phyloP scores from a whole-genome alignment of 495 filamentous ascomycete genomes.

The Penicillium fimorum region DNA sequence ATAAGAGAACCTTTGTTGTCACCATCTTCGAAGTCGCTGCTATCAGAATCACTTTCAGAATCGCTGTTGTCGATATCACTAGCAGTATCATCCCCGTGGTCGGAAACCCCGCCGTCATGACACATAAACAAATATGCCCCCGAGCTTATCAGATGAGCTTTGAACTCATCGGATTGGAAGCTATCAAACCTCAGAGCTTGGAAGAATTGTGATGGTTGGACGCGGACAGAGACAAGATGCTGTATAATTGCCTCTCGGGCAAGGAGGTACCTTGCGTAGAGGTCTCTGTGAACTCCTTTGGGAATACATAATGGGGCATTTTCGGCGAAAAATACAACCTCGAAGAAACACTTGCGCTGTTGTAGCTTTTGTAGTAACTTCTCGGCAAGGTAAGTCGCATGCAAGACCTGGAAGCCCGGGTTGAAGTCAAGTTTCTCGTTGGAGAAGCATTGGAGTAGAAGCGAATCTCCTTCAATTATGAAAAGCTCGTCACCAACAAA shows the following conservation, averaged over 20 bases:
- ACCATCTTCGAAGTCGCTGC: background rate
- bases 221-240: conserved; percentile 49
- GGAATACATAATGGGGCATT: conserved; percentile 20
- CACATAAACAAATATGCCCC: conserved; percentile 68
- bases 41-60: background rate
- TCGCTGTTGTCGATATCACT: background rate
- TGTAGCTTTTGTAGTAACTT: conserved; percentile 57
- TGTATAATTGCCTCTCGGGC: conserved; percentile 60
- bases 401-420: conserved; percentile 69
- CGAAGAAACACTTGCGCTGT: conserved; percentile 63
- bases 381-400: conserved; percentile 68
- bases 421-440: conserved; percentile 60
- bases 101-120: conserved; percentile 52
- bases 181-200: conserved; percentile 40
- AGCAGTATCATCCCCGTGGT: conserved; percentile 1
- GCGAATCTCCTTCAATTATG: conserved; percentile 70
- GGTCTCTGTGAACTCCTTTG: background rate
- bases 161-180: conserved; percentile 46
- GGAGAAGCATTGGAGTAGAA: conserved; percentile 60
- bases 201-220: background rate
- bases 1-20: background rate
- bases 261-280: conserved; percentile 53
- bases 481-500: conserved; percentile 72
- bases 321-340: conserved; percentile 65
- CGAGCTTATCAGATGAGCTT: conserved; percentile 47